Percentiles rank a stretch among this genome's conserved stretches.
Evolutionary conservation across 2,329 filamentous ascomycete species (phyloP).

Genomic region (Lomentospora prolificans): DNA sequence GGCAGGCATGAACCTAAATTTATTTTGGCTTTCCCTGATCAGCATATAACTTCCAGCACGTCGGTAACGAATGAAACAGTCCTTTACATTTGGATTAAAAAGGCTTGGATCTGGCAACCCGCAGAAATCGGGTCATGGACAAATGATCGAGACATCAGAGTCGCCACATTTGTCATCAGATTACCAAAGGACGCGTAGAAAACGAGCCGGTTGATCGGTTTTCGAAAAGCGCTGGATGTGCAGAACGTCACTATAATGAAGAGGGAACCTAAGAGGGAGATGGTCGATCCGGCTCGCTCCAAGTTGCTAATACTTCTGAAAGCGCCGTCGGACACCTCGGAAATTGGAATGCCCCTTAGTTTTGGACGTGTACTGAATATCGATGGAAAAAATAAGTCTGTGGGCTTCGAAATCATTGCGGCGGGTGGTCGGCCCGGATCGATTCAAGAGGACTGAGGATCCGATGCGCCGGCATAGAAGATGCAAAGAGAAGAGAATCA

Average conservation of each 20-base stretch:
- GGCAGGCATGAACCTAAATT: slow-evolving; percentile 57
- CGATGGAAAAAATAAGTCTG: not conserved
- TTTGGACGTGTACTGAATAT: not conserved
- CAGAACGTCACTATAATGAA: slow-evolving; percentile 66
- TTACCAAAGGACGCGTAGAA: slow-evolving; percentile 81
- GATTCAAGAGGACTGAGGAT: not conserved
- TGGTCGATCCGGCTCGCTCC: slow-evolving; percentile 59
- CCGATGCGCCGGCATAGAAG: not conserved
- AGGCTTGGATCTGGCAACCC: slow-evolving; percentile 63
- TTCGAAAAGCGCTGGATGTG: slow-evolving; percentile 59
- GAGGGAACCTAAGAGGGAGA: slow-evolving; percentile 61
- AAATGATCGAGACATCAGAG: slow-evolving; percentile 58
- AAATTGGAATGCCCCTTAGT: not conserved
- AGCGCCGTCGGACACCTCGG: not conserved
- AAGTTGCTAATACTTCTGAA: slow-evolving; percentile 48
- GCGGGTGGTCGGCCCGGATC: not conserved
- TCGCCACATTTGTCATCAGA: slow-evolving; percentile 65
- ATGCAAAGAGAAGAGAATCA: not conserved
- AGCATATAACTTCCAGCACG: not conserved
- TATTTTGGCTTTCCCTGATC: too few relatives aligned
- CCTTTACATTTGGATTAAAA: slow-evolving; percentile 69
- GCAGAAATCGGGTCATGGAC: slow-evolving; percentile 36
- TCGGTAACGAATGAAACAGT: too few relatives aligned
- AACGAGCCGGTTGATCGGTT: slow-evolving; percentile 74
- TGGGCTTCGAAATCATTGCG: not conserved